Base-by-base conservation (phyloP, 129 eudicot genomes). In the Flaveria ramosissima region DNA sequence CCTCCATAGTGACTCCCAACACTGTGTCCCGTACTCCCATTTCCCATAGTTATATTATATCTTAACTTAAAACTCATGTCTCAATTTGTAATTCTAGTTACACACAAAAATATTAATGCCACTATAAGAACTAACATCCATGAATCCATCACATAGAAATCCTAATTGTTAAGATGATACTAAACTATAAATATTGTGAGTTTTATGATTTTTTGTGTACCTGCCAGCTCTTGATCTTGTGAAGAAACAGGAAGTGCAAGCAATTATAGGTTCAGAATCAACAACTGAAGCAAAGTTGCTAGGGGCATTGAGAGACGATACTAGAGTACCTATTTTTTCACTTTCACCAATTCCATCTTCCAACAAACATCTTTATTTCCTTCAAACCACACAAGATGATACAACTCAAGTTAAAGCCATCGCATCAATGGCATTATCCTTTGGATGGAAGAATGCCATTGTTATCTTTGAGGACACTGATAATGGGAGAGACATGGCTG, bases 261-360 rank as follows among this genome's bases (percentile, higher is more conserved):
- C 88, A 20, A 73, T 87, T 43, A 73, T 87, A 36, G 86, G 83
- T 52, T 65, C 81, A 51, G 72, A 78, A 30, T 66, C 80, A 14
- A 45, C 75, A 20, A 17, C 70, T 3, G 88, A 82, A 72, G 85
- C 81, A 50, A 82, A 69, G 39, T 46, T 84, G 3, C 10, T 82
- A 11, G 83, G 81, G 1, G 15, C 51, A 50, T 68, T 84, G 2
- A 76, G 71, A 12, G 81, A 84, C 41, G 70, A 79, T 60, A 77
- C 83, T 70, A 60, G 53, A 68, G 71, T 84, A 41, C 91, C 91
- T 2, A 65, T 87, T n/a, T 71, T 87, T 63, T 84, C 88, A 32
- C 70, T 84, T 19, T 32, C 86, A 73, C 55, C 77, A 36, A 9
- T 50, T 19, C 80, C 83, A 15, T 84, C 78, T 47, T 55, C 68